Conservation (phyloP, 257 asterid species). For the Nicotiana tabacum region DNA sequence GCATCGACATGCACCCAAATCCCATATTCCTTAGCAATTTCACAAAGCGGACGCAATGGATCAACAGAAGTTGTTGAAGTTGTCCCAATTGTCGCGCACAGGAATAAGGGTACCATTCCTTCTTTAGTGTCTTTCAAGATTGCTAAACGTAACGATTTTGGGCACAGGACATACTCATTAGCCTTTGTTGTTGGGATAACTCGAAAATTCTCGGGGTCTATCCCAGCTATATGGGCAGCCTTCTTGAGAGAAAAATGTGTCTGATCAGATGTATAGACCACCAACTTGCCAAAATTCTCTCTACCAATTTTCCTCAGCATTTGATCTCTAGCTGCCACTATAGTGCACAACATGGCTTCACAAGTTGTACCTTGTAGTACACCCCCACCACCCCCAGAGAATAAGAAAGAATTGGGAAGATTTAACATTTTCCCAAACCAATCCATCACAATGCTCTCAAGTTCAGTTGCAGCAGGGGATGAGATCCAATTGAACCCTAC, state of each 20-base stretch:
- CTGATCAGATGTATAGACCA: conserved; percentile 71
- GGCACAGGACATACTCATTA: conserved; percentile 29
- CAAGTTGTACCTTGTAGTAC: conserved; percentile 75
- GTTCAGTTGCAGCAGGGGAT: conserved; percentile 82
- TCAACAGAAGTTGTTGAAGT: conserved; percentile 71
- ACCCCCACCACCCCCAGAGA: conserved; percentile 83
- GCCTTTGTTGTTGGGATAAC: conserved; percentile 39
- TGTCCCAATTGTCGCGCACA: conserved; percentile 68
- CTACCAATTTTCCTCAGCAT: conserved; percentile 39
- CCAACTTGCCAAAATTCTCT: conserved; percentile 43
- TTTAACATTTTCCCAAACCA: conserved; percentile 70
- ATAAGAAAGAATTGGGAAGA: conserved; percentile 50
- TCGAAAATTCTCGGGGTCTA: conserved; percentile 45
- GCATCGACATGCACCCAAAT: conserved; percentile 83
- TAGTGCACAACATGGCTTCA: conserved; percentile 54
- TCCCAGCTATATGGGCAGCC: conserved; percentile 64
- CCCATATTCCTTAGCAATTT: conserved; percentile 39
- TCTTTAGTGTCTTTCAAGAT: conserved; percentile 37
- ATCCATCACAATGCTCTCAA: conserved; percentile 77
- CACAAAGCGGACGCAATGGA: conserved; percentile 40
- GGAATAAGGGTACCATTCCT: conserved; percentile 51
- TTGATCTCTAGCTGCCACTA: conserved; percentile 64
- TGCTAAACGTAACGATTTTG: conserved; percentile 32
- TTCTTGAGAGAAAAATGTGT: conserved; percentile 64
- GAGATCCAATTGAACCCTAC: conserved; percentile 88